Base-by-base conservation (phyloP, 2,329 filamentous ascomycete species). In the Pseudogymnoascus sp. region DNA sequence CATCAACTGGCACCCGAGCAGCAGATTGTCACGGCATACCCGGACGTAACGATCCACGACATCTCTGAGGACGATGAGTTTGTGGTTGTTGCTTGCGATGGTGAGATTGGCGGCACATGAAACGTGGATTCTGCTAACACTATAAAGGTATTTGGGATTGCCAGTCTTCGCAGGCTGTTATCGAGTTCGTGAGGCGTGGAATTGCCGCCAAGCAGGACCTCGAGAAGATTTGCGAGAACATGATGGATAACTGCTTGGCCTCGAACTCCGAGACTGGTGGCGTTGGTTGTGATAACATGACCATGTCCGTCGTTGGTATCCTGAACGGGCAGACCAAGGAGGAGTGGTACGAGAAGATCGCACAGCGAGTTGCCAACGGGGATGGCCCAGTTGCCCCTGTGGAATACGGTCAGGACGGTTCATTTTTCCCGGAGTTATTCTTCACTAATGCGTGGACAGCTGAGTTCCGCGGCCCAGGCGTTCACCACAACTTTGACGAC, bases 211-310 rank as follows among this genome's bases (percentile, higher is more conserved):
- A 96, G 81, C 95, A 99, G 78, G 90, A 96, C 60, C 84, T 99
- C 61, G 87, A 93, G 63, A 90, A 90, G 75, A 97, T 99, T 72
- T 97, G 93, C 77, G 95, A 99, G 79, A 99, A 99, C 80, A 96
- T 99, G 91, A 99, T 99, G 95, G 93, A 99, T 81, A 99, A 97
- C 80, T 99, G 95, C 75, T 83, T 99, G 68, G 93, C 95, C 42
- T 96, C 93, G 66, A 97, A 96, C 83, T 96, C 93, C 69, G 95
- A 99, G 79, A 97, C 93, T 33, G 95, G 95, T 63, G 95, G 95
- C 67, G 93, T 99, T 66, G 95, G 95, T 66, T 99, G 95, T 77
- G 95, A 99, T 81, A 99, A 99, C 82, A 99, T 99, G 95, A 99
- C 95, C 70, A 97, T 99, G 89, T 81, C 88, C 70, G 84, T 99